A percentile compares a stretch with the other conserved stretches of the same genome.
These are phyloP conservation scores for Diplodia intermedia DNA, from an alignment of 2,329 filamentous ascomycete genomes.

Conservation along the genomic window DNA sequence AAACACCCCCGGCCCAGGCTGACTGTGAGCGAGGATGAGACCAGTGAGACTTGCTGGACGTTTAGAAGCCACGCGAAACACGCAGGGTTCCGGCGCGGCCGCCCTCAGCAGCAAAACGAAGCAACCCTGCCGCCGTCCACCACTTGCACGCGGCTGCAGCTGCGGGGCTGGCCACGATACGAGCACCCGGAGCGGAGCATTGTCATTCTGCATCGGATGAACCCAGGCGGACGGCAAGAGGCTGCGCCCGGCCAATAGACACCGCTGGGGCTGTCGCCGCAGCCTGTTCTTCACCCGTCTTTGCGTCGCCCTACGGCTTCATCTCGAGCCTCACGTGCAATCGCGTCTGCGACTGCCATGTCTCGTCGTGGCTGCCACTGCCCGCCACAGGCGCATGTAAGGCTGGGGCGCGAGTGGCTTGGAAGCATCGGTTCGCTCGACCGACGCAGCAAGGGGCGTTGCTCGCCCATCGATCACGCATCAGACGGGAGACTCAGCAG, in stretches of 20 bases:
- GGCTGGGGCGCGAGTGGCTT: background rate
- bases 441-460: constrained; percentile 6
- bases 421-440: background rate
- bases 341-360: too few species aligned
- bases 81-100: constrained; percentile 15
- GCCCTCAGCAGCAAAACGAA: constrained; percentile 18
- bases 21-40: constrained; percentile 20
- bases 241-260: background rate
- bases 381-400: too few species aligned
- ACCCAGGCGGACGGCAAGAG: background rate
- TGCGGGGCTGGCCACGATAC: constrained; percentile 25
- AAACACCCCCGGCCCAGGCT: constrained; percentile 17
- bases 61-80: constrained; percentile 31
- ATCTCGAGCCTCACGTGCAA: background rate
- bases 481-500: background rate
- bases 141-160: background rate
- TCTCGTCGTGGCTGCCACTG: background rate
- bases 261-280: background rate
- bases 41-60: constrained; percentile 24
- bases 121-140: background rate
- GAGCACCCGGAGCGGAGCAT: constrained; percentile 6
- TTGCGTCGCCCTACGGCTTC: background rate
- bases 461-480: constrained; percentile 13
- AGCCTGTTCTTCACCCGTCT: constrained; percentile 17
- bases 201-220: constrained; percentile 1